Conservation (phyloP, 1,284 basidiomycete genomes). For the Sporisorium exsertum region DNA sequence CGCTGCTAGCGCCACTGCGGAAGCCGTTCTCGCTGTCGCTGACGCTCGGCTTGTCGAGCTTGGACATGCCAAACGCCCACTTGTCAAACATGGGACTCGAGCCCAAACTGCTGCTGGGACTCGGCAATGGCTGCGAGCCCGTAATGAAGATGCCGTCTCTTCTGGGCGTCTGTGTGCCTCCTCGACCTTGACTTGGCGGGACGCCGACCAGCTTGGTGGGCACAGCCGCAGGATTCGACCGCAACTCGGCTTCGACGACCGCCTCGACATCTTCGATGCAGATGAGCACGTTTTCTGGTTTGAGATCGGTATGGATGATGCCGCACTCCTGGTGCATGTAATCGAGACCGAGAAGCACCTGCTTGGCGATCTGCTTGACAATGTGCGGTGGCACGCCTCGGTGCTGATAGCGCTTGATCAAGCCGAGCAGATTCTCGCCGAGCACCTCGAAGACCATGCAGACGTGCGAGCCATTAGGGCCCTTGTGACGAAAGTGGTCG, state of each 20-base stretch:
- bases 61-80: slow-evolving; percentile 90
- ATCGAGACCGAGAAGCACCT: slow-evolving; percentile 92
- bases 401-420: slow-evolving; percentile 96
- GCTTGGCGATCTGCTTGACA: slow-evolving; percentile 96
- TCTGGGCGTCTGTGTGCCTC: slow-evolving; percentile 96
- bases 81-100: slow-evolving; percentile 86
- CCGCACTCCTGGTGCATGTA: slow-evolving; percentile 98
- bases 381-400: slow-evolving; percentile 93
- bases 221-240: slow-evolving; percentile 74
- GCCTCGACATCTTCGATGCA: slow-evolving; percentile 96
- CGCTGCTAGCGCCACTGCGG: slow-evolving; percentile 51
- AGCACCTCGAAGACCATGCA: slow-evolving; percentile 99
- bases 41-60: slow-evolving; percentile 68
- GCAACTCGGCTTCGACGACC: slow-evolving; percentile 88
- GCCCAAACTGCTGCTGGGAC: slow-evolving; percentile 79
- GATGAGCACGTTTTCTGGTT: slow-evolving; percentile 97
- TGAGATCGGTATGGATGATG: slow-evolving; percentile 85
- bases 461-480: slow-evolving; percentile 95
- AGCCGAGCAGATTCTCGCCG: slow-evolving; percentile 95
- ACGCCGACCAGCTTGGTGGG: slow-evolving; percentile 89
- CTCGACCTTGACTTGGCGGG: slow-evolving; percentile 90
- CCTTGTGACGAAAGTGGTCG: slow-evolving; percentile 95
- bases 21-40: slow-evolving; percentile 54
- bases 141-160: slow-evolving; percentile 90
- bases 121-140: slow-evolving; percentile 89